Conservation (phyloP, 2,329 filamentous ascomycete species). For the Tolypocladium amazonense region DNA sequence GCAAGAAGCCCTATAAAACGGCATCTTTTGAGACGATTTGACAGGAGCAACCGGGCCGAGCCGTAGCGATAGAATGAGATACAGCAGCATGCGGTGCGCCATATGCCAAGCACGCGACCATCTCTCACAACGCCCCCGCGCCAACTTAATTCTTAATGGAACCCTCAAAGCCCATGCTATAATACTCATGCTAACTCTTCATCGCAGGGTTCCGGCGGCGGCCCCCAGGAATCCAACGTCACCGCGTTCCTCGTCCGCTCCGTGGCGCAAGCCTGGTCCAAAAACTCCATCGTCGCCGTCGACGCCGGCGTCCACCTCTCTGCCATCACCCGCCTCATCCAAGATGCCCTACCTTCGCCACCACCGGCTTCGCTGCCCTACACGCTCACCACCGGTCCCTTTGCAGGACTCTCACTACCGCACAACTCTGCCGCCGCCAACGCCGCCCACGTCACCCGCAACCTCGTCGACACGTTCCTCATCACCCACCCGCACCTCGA, state of each 20-base stretch:
- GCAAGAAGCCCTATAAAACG: background rate
- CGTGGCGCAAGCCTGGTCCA: constrained; percentile 65
- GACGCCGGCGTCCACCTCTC: constrained; percentile 87
- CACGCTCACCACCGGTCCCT: constrained; percentile 58
- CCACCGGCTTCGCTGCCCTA: constrained; percentile 27
- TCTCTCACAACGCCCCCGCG: background rate
- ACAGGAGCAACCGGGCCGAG: background rate
- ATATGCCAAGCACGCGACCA: background rate
- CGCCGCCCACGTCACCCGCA: constrained; percentile 66
- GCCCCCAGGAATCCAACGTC: constrained; percentile 80
- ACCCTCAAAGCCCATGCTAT: background rate
- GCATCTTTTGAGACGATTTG: background rate
- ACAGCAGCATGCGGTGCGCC: background rate
- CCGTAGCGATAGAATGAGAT: background rate
- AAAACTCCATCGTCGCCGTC: constrained; percentile 77
- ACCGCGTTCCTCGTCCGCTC: constrained; percentile 86
- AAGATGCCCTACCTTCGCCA: constrained; percentile 36
- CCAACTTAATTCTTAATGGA: background rate
- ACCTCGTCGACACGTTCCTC: constrained; percentile 76
- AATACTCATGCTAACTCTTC: constrained; percentile 13
- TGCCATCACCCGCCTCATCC: constrained; percentile 70
- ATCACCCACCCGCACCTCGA: constrained; percentile 97
- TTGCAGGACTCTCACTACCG: constrained; percentile 66
- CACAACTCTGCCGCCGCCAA: constrained; percentile 61
- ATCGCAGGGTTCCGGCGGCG: constrained; percentile 72